Evolutionary conservation across 2,329 filamentous ascomycete species (phyloP), one percentile per base, ranked within the genome.

Genomic region (Diaporthe sp.): DNA sequence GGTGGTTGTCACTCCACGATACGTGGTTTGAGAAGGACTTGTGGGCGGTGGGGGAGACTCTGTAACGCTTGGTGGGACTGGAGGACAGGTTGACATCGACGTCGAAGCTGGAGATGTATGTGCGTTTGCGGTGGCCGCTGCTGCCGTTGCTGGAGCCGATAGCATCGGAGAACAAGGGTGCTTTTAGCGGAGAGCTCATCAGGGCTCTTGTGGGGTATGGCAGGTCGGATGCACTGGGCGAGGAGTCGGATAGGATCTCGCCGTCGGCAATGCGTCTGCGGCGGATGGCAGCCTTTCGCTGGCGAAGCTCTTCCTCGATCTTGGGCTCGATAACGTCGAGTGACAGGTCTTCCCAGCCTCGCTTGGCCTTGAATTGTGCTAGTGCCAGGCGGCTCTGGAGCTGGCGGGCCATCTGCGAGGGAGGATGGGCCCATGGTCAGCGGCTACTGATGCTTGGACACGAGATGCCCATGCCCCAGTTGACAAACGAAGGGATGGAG

Each of bases 311-410:
- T 82, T 95, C 91, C 82, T 96, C 93, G 77, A 96, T 87, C 83
- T 93, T 94, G 70, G 95, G 95, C 85, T 98, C 95, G 85, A 98
- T 95, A 77, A 89, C 92, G 83, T 95, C 94, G 81, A 97, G 91
- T 77, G 94, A 94, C 83, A 98, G 90, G 84, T 97, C 94, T 85
- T 98, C 94, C 93, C 95, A 97, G 83, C 96, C 96, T 87, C 98
- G 94, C 86, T 97, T 95, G 79, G 97, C 95, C 87, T 98, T 98
- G 90, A 98, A 97, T 85, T 97, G 97, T 83, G 97, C 97, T 78
- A 98, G 92, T 75, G 97, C 96, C 76, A 99, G 92, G 78, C 96
- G 95, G 87, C 98, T 95, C 86, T 98, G 95, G 73, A 99, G 89
- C 81, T 94, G 94, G 83, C 96, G 91, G 80, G 96, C 97, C 88